Percentiles rank a stretch among this genome's conserved stretches.
Evolutionary conservation across 192 early-diverging fungal species (phyloP).

Genomic region (Dissophora globulifera): DNA sequence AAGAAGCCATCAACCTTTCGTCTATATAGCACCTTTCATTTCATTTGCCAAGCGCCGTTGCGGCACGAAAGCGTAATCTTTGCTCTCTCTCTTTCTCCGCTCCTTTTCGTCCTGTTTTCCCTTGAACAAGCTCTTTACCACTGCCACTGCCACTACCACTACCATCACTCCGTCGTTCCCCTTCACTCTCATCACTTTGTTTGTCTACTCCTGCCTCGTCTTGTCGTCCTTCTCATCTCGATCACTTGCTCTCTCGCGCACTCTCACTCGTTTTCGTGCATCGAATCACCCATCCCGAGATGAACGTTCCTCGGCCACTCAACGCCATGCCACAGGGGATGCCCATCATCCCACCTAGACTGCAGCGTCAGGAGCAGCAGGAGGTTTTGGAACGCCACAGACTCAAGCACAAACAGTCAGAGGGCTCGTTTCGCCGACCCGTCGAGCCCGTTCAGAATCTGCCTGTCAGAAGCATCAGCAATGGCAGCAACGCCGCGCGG

Average conservation of each 20-base stretch:
- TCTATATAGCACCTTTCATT: too few species aligned
- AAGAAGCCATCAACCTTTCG: too few species aligned
- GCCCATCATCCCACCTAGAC: conserved; percentile 32
- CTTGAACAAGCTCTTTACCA: neutral
- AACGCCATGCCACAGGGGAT: conserved; percentile 13
- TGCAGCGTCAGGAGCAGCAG: conserved; percentile 32
- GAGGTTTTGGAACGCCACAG: conserved; percentile 11
- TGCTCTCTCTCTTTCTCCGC: too few species aligned
- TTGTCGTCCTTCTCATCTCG: neutral
- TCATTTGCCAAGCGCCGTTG: too few species aligned
- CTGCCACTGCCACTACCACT: neutral
- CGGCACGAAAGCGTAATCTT: too few species aligned
- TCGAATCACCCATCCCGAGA: too few species aligned
- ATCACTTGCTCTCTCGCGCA: too few species aligned
- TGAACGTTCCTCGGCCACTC: conserved; percentile 11
- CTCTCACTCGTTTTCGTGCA: too few species aligned
- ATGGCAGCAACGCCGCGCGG: neutral
- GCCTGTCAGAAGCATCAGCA: conserved; percentile 37
- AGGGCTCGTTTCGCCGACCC: conserved; percentile 1
- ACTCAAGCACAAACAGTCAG: conserved; percentile 5
- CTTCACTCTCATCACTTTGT: neutral
- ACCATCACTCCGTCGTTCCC: conserved; percentile 7
- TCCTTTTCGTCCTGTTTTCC: too few species aligned
- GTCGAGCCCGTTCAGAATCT: neutral
- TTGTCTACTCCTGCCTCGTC: neutral